Conservation (phyloP, 1,284 basidiomycete species). For the Athelia sp. region DNA sequence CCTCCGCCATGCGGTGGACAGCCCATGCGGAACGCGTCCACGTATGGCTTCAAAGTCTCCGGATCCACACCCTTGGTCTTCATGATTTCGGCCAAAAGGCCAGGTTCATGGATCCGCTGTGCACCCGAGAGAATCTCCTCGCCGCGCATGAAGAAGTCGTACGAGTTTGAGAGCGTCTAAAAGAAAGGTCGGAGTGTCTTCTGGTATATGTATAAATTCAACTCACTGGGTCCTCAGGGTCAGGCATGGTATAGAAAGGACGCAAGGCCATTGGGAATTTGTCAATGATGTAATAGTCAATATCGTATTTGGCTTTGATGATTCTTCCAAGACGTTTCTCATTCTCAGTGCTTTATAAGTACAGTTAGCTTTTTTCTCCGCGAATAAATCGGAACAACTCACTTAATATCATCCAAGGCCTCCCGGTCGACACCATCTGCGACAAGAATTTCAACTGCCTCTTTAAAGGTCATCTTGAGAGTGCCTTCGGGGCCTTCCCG, state of each 20-base stretch:
- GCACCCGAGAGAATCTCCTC: conserved; percentile 98
- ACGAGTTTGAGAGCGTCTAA: conserved; percentile 91
- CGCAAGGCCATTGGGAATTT: conserved; percentile 93
- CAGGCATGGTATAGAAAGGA: conserved; percentile 99
- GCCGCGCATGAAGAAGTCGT: conserved; percentile 99
- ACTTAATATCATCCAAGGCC: conserved; percentile 85
- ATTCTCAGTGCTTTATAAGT: conserved; percentile 69
- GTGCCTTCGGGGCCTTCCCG: conserved; percentile 78
- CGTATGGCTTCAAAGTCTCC: conserved; percentile 82
- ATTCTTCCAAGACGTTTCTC: conserved; percentile 90
- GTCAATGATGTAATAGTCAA: conserved; percentile 97
- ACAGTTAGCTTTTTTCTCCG: conserved; percentile 3
- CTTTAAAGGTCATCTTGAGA: conserved; percentile 76
- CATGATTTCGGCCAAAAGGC: conserved; percentile 83
- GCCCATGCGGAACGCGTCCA: conserved; percentile 93
- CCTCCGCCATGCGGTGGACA: conserved; percentile 88
- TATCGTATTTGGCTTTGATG: conserved; percentile 89
- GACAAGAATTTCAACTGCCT: conserved; percentile 85
- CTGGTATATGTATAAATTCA: neutral
- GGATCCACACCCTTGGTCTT: conserved; percentile 78
- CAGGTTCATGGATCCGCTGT: conserved; percentile 93
- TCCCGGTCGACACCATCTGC: conserved; percentile 77
- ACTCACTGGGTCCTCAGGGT: conserved; percentile 79
- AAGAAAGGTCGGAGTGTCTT: conserved; percentile 6
- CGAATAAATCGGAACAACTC: conserved; percentile 18